phyloP scores from a whole-genome alignment of 805 yeast species.

The Citeromyces nyonsensis region DNA sequence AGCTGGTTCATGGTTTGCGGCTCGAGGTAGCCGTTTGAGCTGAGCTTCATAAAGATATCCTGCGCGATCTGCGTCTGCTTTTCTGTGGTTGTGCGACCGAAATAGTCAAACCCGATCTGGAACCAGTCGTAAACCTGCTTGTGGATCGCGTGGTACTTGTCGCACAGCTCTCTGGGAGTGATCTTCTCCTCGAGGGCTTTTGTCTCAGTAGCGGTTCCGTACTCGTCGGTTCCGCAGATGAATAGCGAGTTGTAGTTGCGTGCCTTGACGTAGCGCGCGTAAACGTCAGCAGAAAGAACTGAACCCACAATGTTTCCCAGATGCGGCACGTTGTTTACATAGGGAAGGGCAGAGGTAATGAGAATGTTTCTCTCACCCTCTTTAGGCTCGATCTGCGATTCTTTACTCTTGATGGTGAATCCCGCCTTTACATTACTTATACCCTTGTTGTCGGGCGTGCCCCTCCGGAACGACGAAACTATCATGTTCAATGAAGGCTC shows the following conservation, averaged over 20 bases:
- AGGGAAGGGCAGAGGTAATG: slow-evolving; percentile 93
- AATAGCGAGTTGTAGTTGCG: slow-evolving; percentile 79
- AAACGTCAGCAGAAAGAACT: slow-evolving; percentile 88
- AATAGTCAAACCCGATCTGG: slow-evolving; percentile 84
- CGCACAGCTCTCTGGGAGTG: slow-evolving; percentile 80
- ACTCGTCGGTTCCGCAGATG: slow-evolving; percentile 96
- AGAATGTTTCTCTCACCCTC: slow-evolving; percentile 64
- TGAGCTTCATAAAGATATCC: slow-evolving; percentile 67
- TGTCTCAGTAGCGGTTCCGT: slow-evolving; percentile 98
- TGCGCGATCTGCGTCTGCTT: slow-evolving; percentile 92
- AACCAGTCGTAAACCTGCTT: slow-evolving; percentile 93
- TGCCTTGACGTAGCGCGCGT: slow-evolving; percentile 76
- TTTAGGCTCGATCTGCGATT: slow-evolving; percentile 42
- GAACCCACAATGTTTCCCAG: slow-evolving; percentile 95
- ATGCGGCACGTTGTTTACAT: slow-evolving; percentile 97
- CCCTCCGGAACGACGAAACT: slow-evolving; percentile 26
- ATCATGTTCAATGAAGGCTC: slow-evolving; percentile 13
- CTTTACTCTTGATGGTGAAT: slow-evolving; percentile 7
- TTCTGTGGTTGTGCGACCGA: slow-evolving; percentile 91
- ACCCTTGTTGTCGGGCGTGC: slow-evolving; percentile 25
- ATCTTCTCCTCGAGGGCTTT: slow-evolving; percentile 91
- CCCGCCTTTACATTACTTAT: slow-evolving; percentile 8
- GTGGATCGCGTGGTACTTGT: slow-evolving; percentile 79
- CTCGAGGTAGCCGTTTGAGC: slow-evolving; percentile 69
- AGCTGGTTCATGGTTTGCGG: slow-evolving; percentile 82